Base-by-base conservation (phyloP, 108 stramenopile genomes). In the Asterionellopsis glacialis region DNA sequence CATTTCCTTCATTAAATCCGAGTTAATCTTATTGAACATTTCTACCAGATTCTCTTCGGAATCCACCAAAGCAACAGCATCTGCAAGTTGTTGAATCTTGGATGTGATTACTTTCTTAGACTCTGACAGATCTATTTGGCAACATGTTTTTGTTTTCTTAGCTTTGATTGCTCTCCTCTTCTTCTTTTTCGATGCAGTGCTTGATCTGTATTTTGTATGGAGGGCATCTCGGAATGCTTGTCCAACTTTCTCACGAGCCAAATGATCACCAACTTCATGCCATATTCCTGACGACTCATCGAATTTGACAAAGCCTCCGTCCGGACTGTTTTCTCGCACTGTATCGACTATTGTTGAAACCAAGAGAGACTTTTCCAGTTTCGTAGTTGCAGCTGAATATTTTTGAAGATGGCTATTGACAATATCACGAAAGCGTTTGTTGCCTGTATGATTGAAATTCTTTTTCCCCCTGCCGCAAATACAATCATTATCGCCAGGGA, bases 201-300 rank as follows among this genome's bases (percentile, higher is more conserved):
- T 65, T 3, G 73, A 70, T 22, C 57, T 53, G 61, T 81, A 75
- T 38, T 64, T 68, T 16, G 57, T 45, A 0, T 72, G 66, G 0
- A 81, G 39, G 16, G 64, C 55, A 51, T 81, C 74, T 7, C 80
- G 74, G 22, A 80, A 61, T 28, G 70, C 61, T 42, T 76, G 75
- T 22, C 69, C 64, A 41, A 70, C 64, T 55, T 76, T 76, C 64
- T 76, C 75, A 53, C 70, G 13, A 18, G 69, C 64, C 52, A 67
- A 63, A 22, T 55, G 49, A 4, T 63, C 75, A 1, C 65, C 60
- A 12, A 67, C 69, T 57, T 69, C 69, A 1, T 63, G 51, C 75
- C 75, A 76, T 3, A 13, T 25, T 22, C 61, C 65, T 25, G 50
- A 38, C 47, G 22, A 54, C 28, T 57, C 59, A 24, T 64, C 16